A percentile compares a stretch with the other conserved stretches of the same genome.
These are phyloP conservation scores for Coemansia sp. DNA, from an alignment of 192 early-diverging fungal genomes.

Conservation along the genomic window DNA sequence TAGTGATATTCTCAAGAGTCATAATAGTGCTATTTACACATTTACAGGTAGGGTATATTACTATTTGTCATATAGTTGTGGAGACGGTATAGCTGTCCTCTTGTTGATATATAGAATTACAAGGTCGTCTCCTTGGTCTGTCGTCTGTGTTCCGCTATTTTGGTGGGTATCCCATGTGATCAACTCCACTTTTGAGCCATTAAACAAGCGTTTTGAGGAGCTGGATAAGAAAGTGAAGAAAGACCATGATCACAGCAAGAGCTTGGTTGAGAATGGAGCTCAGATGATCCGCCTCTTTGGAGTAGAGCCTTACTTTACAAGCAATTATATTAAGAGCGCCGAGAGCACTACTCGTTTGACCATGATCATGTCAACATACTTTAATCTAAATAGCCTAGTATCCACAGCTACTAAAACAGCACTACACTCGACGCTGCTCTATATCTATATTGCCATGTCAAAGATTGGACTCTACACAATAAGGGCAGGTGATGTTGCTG, in stretches of 20 bases:
- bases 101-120: background rate
- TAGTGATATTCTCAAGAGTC: background rate
- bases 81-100: background rate
- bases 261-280: background rate
- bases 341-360: slow-evolving; percentile 59
- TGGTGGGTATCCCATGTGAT: background rate
- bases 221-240: background rate
- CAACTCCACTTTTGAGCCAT: background rate
- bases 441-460: background rate
- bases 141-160: background rate
- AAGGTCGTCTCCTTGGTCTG: background rate
- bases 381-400: background rate
- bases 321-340: slow-evolving; percentile 51
- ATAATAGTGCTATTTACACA: background rate
- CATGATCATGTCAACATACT: background rate
- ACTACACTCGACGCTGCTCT: background rate
- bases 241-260: background rate
- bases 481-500: background rate
- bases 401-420: background rate
- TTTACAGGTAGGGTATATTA: background rate
- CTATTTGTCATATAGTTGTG: background rate
- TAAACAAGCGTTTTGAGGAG: background rate
- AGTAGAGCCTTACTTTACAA: slow-evolving; percentile 57
- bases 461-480: background rate
- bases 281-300: slow-evolving; percentile 67